Base-by-base conservation (phyloP, 2,329 filamentous ascomycete genomes). In the Colletotrichum godetiae region DNA sequence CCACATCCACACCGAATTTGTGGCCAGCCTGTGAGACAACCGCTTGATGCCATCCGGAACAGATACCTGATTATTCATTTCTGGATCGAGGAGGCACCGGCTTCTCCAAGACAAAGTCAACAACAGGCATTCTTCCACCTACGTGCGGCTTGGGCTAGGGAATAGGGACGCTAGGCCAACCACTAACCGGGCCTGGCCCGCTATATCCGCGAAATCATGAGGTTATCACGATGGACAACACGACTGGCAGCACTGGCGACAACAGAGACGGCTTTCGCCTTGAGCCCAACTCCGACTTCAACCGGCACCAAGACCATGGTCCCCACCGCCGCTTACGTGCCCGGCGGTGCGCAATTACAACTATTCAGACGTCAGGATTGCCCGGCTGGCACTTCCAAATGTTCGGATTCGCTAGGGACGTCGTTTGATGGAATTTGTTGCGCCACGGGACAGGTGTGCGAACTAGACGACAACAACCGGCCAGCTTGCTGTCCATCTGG, bases 401-500 rank as follows among this genome's bases (percentile, higher is more conserved):
- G 88, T 78, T 84, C 87, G 24, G 78, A 84, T 74, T 81, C 82
- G 10, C 80, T 86, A 62, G 88, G 88, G 10, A 75, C 82, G 27
- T 81, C 78, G 55, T 90, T 90, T 76, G 80, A 77, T 55, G 84
- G 84, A 71, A 81, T 88, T 29, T 90, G 88, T 78, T 90, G 88
- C 77, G 81, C 85, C 59, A 84, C 82, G 72, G 87, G 86, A 35
- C 87, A 89, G 75, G 77, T 80, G 24, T 90, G 88, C 77, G 82
- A 85, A 4, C 79, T 89, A 5, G 88, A 90, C 75, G 82, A 81
- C 22, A 83, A 83, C 58, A 84, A 85, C 73, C 81, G 82, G 63
- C 86, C 88, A 8, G 88, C 88, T 2, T 90, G 88, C 78, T 90
- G 88, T 78, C 88, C 88, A 11, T 80, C 82, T 22, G 84, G 84